Conservation (phyloP, 75 land plant genomes). For the Sequoiadendron giganteum region DNA sequence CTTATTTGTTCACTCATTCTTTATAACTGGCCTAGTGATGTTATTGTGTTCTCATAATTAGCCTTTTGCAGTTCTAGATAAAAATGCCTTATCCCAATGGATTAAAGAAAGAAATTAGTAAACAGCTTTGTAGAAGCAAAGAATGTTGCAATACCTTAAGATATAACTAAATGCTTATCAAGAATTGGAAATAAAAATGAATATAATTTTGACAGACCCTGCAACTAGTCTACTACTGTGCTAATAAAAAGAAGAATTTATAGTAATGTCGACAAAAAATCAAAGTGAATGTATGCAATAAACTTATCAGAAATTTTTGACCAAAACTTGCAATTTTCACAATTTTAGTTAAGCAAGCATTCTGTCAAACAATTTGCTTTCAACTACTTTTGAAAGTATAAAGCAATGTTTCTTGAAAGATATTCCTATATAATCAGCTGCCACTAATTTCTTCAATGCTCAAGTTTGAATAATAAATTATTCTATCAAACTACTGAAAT, state of each 20-base stretch:
- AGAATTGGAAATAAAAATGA: neutral
- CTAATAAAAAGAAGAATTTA: neutral
- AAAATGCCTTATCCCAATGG: neutral
- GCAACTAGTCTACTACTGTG: neutral
- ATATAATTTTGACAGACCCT: neutral
- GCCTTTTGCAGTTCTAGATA: neutral
- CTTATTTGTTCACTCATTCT: neutral
- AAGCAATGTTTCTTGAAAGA: too few relatives aligned
- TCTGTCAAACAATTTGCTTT: too few relatives aligned
- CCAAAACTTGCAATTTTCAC: too few relatives aligned
- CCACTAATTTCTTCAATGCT: too few relatives aligned
- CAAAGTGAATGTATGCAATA: neutral
- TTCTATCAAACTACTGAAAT: too few relatives aligned
- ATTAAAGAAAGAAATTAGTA: neutral
- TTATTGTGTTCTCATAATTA: neutral
- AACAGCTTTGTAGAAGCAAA: neutral
- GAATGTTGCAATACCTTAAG: neutral
- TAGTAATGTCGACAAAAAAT: neutral
- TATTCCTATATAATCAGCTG: too few relatives aligned
- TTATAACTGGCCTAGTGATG: neutral
- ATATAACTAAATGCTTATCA: too few relatives aligned
- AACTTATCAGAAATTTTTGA: too few relatives aligned
- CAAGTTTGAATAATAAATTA: too few relatives aligned
- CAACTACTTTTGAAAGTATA: too few relatives aligned
- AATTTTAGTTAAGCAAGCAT: too few relatives aligned